Conservation (phyloP, 2,329 filamentous ascomycete species). For the Didymella segeticola region DNA sequence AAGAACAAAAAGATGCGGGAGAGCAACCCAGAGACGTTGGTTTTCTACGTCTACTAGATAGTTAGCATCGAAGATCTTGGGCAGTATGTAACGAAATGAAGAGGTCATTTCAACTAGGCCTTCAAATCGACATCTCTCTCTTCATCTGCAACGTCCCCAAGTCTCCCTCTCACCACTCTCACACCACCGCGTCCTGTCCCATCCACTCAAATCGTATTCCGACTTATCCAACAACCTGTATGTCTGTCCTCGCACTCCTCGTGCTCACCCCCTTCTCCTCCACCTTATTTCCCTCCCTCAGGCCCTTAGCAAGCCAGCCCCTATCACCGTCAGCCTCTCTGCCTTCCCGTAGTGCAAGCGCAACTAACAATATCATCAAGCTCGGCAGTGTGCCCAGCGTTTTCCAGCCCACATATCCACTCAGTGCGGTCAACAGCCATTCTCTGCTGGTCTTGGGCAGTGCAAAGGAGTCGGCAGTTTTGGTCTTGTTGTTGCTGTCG, state of each 20-base stretch:
- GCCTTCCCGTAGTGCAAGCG: background rate
- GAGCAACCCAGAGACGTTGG: slow-evolving; percentile 5
- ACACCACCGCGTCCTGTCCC: too few relatives aligned
- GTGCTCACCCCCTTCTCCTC: background rate
- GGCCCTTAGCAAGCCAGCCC: background rate
- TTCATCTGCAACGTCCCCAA: too few relatives aligned
- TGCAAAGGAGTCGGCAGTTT: too few relatives aligned
- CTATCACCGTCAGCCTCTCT: background rate
- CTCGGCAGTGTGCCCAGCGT: background rate
- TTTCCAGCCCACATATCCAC: slow-evolving; percentile 8
- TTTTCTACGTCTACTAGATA: slow-evolving; percentile 9
- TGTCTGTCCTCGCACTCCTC: slow-evolving; percentile 4
- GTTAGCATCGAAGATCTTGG: too few relatives aligned
- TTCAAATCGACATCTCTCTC: too few relatives aligned
- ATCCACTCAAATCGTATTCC: too few relatives aligned
- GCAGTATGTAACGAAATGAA: too few relatives aligned
- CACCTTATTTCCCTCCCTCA: background rate
- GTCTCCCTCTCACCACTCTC: too few relatives aligned
- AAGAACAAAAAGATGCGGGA: slow-evolving; percentile 31
- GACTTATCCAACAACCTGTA: slow-evolving; percentile 1
- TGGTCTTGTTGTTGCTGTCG: background rate
- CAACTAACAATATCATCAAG: background rate
- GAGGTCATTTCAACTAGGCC: too few relatives aligned
- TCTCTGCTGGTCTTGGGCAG: background rate
- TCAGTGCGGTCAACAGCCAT: background rate